A percentile compares a stretch with the other conserved stretches of the same genome.
Evolutionary conservation across 2,329 filamentous ascomycete species (phyloP).

Genomic region (Didymella exigua): DNA sequence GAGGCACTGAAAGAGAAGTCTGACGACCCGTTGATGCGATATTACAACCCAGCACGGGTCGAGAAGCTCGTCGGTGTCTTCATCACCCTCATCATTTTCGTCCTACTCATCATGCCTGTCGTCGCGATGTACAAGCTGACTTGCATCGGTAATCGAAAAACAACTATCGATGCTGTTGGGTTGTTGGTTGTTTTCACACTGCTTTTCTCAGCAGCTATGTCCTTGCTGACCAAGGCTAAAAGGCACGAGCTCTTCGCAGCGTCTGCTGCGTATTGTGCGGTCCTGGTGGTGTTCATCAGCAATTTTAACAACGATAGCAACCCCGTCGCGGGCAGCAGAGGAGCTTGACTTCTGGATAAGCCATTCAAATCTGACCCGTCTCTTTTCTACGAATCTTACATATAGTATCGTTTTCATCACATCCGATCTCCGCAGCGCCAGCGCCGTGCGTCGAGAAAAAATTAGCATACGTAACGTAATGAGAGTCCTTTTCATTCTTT

Average conservation of each 20-base stretch:
- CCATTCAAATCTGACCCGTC: too few species aligned
- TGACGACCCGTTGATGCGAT: conserved; percentile 29
- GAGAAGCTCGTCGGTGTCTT: conserved; percentile 44
- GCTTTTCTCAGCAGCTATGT: conserved; percentile 43
- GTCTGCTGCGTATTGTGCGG: conserved; percentile 45
- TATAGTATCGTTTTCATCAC: too few species aligned
- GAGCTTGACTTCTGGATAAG: background rate
- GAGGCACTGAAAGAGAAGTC: conserved; percentile 41
- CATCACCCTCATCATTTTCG: conserved; percentile 48
- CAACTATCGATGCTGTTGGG: conserved; percentile 47
- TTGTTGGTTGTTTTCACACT: conserved; percentile 50
- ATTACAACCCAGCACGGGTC: conserved; percentile 40
- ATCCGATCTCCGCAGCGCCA: too few species aligned
- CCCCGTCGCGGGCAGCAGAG: background rate
- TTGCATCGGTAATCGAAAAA: conserved; percentile 28
- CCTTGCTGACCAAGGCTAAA: conserved; percentile 39
- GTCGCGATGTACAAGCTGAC: conserved; percentile 47
- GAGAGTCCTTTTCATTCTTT: too few species aligned
- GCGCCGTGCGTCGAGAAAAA: too few species aligned
- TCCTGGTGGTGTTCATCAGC: conserved; percentile 47
- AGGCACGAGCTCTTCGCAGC: conserved; percentile 47
- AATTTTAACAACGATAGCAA: conserved; percentile 35
- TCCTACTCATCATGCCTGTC: conserved; percentile 46
- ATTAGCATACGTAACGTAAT: too few species aligned
- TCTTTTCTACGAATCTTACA: background rate